A percentile compares a stretch with the other conserved stretches of the same genome.
These are phyloP conservation scores for Tephrocybe sp. DNA, from an alignment of 768 basidiomycete species.

Conservation along the genomic window DNA sequence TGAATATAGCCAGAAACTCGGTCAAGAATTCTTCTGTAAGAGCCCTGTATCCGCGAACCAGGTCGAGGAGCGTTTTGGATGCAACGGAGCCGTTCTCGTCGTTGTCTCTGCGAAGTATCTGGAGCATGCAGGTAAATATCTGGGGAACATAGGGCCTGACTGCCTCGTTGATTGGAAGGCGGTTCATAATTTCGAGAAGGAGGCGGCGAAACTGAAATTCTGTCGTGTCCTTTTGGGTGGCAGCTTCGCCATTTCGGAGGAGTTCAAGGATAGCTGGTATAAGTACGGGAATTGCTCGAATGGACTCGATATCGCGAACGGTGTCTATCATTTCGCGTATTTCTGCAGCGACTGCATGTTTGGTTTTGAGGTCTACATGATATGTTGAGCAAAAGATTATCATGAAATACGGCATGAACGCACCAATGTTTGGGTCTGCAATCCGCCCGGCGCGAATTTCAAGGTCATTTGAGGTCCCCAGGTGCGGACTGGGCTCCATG, in stretches of 20 bases:
- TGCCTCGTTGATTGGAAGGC: slow-evolving; percentile 79
- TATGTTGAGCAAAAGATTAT: slow-evolving; percentile 5
- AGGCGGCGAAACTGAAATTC: slow-evolving; percentile 85
- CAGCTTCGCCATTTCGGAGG: slow-evolving; percentile 64
- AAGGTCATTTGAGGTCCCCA: slow-evolving; percentile 50
- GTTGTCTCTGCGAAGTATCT: slow-evolving; percentile 84
- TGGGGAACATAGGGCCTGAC: slow-evolving; percentile 62
- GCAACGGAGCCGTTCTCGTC: slow-evolving; percentile 91
- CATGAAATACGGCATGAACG: slow-evolving; percentile 12
- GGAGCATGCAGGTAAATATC: slow-evolving; percentile 79
- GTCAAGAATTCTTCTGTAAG: slow-evolving; percentile 70
- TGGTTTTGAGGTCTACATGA: slow-evolving; percentile 62
- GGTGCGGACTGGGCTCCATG: slow-evolving; percentile 32
- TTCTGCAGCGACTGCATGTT: slow-evolving; percentile 69
- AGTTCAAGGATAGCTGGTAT: slow-evolving; percentile 73
- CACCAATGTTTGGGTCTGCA: slow-evolving; percentile 73
- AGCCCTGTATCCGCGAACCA: slow-evolving; percentile 73
- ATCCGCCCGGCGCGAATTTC: slow-evolving; percentile 71
- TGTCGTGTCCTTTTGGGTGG: slow-evolving; percentile 60
- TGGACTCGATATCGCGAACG: slow-evolving; percentile 70
- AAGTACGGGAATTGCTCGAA: slow-evolving; percentile 66
- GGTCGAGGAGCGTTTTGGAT: slow-evolving; percentile 90
- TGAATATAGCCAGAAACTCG: slow-evolving; percentile 79
- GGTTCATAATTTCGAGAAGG: slow-evolving; percentile 85
- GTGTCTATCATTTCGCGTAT: slow-evolving; percentile 81